Evolutionary conservation across 2,329 filamentous ascomycete species (phyloP).

Genomic region (Fusarium continuum): DNA sequence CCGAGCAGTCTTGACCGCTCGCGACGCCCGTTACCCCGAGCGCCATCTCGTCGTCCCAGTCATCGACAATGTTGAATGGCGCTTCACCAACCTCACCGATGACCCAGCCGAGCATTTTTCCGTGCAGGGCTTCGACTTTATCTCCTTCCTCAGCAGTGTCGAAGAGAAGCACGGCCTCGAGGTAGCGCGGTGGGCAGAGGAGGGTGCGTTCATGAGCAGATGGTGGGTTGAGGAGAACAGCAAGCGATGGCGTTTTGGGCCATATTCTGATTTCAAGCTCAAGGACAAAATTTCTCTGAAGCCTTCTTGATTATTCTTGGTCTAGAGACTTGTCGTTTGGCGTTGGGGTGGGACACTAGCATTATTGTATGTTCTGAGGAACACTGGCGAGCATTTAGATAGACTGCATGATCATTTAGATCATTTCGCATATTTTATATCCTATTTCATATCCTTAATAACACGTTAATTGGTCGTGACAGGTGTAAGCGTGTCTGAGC

Average conservation of each 20-base stretch:
- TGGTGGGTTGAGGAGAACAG: conserved; percentile 50
- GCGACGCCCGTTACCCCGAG: conserved; percentile 45
- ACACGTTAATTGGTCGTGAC: no score
- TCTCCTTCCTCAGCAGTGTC: conserved; percentile 36
- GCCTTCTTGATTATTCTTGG: no score
- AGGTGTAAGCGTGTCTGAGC: no score
- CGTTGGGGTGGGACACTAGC: no score
- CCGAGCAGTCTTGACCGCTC: conserved; percentile 45
- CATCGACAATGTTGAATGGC: conserved; percentile 47
- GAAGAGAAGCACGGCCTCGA: conserved; percentile 37
- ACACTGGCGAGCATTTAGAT: no score
- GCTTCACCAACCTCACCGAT: conserved; percentile 41
- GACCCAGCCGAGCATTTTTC: conserved; percentile 42
- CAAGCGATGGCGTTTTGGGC: conserved; percentile 46
- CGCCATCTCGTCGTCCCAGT: conserved; percentile 46
- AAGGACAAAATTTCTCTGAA: no score
- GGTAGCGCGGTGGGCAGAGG: conserved; percentile 45
- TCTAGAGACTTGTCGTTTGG: no score
- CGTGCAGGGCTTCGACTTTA: conserved; percentile 43
- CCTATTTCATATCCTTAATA: no score
- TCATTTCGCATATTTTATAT: no score
- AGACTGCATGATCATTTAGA: no score
- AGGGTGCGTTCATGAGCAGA: conserved; percentile 45
- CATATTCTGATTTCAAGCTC: no score
- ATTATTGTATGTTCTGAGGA: no score